These are phyloP conservation scores for Nicotiana tabacum DNA, from an alignment of 257 asterid species.

Conservation along the genomic window DNA sequence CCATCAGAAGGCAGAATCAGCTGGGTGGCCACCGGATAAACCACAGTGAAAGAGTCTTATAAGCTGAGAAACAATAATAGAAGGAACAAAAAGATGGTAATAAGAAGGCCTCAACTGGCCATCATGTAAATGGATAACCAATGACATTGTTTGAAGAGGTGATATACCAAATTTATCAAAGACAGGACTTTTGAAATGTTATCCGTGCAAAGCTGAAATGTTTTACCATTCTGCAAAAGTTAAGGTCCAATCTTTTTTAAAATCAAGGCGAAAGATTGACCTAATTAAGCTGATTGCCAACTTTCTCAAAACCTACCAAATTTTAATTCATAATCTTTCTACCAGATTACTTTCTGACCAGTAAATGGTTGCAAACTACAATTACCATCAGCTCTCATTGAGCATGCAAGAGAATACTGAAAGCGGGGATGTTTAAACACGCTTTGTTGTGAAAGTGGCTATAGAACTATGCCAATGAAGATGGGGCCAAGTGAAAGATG, in stretches of 20 bases:
- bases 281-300: background rate
- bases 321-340: background rate
- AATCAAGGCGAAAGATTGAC: background rate
- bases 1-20: background rate
- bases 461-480: background rate
- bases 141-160: background rate
- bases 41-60: background rate
- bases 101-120: background rate
- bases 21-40: background rate
- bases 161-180: background rate
- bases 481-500: background rate
- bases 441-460: background rate
- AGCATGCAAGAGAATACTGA: background rate
- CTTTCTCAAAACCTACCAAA: background rate
- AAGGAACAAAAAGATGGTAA: background rate
- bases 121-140: background rate
- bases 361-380: background rate
- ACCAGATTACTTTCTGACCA: background rate
- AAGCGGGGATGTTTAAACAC: background rate
- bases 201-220: background rate
- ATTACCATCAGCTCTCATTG: background rate
- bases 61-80: background rate
- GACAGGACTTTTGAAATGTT: background rate
- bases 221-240: background rate
- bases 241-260: background rate